These are phyloP conservation scores for Porodaedalea pini DNA, from an alignment of 1,284 basidiomycete genomes.

Conservation along the genomic window DNA sequence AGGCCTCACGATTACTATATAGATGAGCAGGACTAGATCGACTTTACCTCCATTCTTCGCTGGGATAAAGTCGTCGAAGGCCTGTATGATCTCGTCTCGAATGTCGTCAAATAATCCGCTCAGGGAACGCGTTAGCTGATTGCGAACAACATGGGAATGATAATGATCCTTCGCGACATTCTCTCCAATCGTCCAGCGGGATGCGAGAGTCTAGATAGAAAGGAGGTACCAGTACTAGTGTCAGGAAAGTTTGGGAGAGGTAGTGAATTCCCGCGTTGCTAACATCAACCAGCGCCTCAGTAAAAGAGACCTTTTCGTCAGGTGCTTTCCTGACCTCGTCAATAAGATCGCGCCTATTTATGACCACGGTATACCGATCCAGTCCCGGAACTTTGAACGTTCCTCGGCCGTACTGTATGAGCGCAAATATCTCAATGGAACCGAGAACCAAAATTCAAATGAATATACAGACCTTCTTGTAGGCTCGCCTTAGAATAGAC, in stretches of 20 bases:
- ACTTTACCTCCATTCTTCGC: conserved; percentile 20
- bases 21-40: neutral
- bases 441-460: neutral
- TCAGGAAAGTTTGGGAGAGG: neutral
- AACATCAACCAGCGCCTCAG: conserved; percentile 27
- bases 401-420: conserved; percentile 21
- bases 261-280: neutral
- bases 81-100: conserved; percentile 26
- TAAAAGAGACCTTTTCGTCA: conserved; percentile 30
- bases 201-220: conserved; percentile 5
- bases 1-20: neutral
- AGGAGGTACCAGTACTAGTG: neutral
- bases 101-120: conserved; percentile 25
- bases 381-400: conserved; percentile 30
- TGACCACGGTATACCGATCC: conserved; percentile 30
- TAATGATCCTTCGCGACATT: conserved; percentile 22
- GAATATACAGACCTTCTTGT: conserved; percentile 5
- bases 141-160: conserved; percentile 26
- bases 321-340: conserved; percentile 35
- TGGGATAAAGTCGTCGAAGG: conserved; percentile 25
- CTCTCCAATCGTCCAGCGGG: conserved; percentile 20
- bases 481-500: conserved; percentile 3
- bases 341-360: conserved; percentile 25
- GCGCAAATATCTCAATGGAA: neutral
- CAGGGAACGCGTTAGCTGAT: conserved; percentile 27